A percentile compares a stretch with the other conserved stretches of the same genome.
Conservation (phyloP, 2,329 filamentous ascomycete genomes). For the Podosphaera leucotricha region DNA sequence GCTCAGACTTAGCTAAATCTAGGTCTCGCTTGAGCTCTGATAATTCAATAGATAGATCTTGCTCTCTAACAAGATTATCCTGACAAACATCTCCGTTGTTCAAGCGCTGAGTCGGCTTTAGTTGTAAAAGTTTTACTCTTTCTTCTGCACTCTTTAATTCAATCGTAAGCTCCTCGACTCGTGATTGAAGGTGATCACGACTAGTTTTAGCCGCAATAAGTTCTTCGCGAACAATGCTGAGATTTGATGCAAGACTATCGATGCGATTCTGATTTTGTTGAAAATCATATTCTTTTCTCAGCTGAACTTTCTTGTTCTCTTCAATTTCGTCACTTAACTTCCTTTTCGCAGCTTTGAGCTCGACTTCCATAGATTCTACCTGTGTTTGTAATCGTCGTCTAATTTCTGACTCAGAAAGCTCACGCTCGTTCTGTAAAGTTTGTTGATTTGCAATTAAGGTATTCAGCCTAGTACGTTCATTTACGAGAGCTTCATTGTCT, state of each 20-base stretch:
- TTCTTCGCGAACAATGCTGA: constrained; percentile 66
- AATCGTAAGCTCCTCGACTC: constrained; percentile 71
- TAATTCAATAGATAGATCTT: constrained; percentile 64
- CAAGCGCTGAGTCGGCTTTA: constrained; percentile 44
- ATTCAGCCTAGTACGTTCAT: constrained; percentile 69
- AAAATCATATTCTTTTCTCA: constrained; percentile 75
- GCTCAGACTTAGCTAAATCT: constrained; percentile 54
- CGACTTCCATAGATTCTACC: constrained; percentile 56
- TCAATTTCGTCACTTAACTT: constrained; percentile 67
- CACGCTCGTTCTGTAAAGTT: constrained; percentile 75
- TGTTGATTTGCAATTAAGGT: constrained; percentile 65
- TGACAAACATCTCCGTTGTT: constrained; percentile 18
- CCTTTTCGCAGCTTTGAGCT: constrained; percentile 55
- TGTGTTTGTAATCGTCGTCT: constrained; percentile 57
- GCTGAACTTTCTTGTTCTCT: constrained; percentile 57
- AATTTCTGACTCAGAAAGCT: constrained; percentile 59
- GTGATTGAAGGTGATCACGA: constrained; percentile 67
- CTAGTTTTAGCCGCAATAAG: constrained; percentile 67
- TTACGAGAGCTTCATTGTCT: constrained; percentile 63
- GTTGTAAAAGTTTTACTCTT: constrained; percentile 56
- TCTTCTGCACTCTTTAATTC: constrained; percentile 81
- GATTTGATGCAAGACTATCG: constrained; percentile 63
- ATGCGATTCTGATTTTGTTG: constrained; percentile 78
- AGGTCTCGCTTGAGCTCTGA: constrained; percentile 72
- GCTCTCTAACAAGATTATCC: constrained; percentile 37